A percentile compares a stretch with the other conserved stretches of the same genome.
Evolutionary conservation across 2,329 filamentous ascomycete genomes (phyloP).

Genomic region (Colletotrichum paranaense): DNA sequence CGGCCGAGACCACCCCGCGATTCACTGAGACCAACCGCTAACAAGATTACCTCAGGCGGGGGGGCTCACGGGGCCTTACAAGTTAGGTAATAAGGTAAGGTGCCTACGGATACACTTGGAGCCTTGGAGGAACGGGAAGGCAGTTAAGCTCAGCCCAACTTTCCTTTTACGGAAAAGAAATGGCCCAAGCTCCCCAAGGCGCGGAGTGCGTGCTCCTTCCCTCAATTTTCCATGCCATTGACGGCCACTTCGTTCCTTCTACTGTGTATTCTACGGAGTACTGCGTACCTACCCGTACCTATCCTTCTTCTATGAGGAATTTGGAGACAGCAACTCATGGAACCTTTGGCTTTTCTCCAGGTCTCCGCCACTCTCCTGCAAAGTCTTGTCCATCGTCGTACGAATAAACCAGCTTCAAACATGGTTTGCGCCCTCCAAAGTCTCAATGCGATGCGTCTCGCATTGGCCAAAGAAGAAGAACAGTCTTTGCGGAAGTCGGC

Average conservation of each 20-base stretch:
- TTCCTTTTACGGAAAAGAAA: not conserved
- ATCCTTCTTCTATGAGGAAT: not conserved
- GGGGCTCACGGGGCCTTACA: too few relatives aligned
- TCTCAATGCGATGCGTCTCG: constrained; percentile 20
- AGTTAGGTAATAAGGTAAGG: not conserved
- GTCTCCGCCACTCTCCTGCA: not conserved
- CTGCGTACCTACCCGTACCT: too few relatives aligned
- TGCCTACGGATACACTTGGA: too few relatives aligned
- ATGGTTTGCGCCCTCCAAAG: not conserved
- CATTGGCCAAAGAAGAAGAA: not conserved
- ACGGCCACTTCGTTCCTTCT: not conserved
- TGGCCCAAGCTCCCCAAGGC: not conserved
- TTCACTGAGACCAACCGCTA: not conserved
- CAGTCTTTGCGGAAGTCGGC: constrained; percentile 2
- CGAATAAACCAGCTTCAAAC: not conserved
- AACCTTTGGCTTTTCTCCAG: not conserved
- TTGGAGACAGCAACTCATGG: not conserved
- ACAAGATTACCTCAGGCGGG: not conserved
- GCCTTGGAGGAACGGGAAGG: not conserved
- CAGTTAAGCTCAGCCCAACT: not conserved
- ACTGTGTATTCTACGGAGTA: not conserved
- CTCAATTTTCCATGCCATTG: not conserved
- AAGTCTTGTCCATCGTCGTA: not conserved
- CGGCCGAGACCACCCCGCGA: constrained; percentile 26
- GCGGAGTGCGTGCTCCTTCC: not conserved